phyloP scores from a whole-genome alignment of 2,329 filamentous ascomycete genomes.

The Chaetomiaceae sp. region DNA sequence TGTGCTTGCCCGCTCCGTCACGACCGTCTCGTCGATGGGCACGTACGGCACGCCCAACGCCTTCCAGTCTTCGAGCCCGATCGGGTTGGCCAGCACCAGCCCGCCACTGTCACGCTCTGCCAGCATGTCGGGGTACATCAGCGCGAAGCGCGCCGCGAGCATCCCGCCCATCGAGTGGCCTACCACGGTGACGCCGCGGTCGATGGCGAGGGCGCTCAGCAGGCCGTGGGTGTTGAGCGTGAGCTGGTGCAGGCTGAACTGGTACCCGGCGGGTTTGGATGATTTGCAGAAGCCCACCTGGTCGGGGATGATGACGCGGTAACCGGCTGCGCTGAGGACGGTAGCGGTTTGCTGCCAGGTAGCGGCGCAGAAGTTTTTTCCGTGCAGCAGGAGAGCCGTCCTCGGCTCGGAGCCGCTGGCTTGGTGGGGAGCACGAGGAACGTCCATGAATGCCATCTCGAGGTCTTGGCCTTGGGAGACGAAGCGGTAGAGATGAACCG shows the following conservation, averaged over 20 bases:
- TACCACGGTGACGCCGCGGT: constrained; percentile 38
- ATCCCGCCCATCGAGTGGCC: constrained; percentile 54
- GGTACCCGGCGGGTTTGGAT: constrained; percentile 45
- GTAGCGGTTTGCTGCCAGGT: no score
- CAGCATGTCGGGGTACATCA: constrained; percentile 44
- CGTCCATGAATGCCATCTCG: no score
- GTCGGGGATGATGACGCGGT: constrained; percentile 37
- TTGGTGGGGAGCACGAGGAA: no score
- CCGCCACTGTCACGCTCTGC: constrained; percentile 28
- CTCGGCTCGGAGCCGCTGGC: no score
- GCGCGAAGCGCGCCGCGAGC: constrained; percentile 46
- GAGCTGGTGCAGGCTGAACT: constrained; percentile 49
- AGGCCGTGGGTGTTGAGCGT: constrained; percentile 46
- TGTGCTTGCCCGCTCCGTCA: constrained; percentile 36
- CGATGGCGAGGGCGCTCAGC: constrained; percentile 35
- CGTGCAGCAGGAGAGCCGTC: no score
- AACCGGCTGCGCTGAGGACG: no score
- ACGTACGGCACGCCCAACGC: constrained; percentile 46
- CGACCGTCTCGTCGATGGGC: constrained; percentile 37
- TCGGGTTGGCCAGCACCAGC: constrained; percentile 46
- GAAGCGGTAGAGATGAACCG: no score
- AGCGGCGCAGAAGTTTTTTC: no score
- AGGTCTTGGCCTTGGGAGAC: no score
- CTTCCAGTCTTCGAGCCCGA: constrained; percentile 52
- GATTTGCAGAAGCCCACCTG: constrained; percentile 56